Base-by-base conservation (phyloP, 495 filamentous ascomycete species). In the Penicillium cinerascens region DNA sequence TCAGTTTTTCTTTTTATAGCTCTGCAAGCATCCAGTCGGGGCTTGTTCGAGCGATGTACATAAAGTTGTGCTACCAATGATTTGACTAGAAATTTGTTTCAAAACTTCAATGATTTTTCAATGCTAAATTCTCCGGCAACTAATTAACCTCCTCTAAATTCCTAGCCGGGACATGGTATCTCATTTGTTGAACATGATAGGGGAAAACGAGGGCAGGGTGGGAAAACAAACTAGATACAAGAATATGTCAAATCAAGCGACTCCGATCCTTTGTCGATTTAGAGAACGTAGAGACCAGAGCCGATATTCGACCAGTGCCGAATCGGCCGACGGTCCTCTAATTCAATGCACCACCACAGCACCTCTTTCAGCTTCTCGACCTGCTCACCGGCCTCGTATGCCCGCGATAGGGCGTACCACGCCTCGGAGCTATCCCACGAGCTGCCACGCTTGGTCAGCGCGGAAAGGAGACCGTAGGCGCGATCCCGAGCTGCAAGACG, bases 361-460 rank as follows among this genome's bases (percentile, higher is more conserved):
- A 86, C 80, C 45, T 82, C 77, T 61, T 90, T 91, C 41, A 93
- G 84, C 64, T 91, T 95, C 40, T 91, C 87, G 6, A 82, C 65
- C 74, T 97, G 87, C 6, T 87, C 87, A 45, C 87, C 85, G 49
- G 85, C 82, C 70, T 97, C 92, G 58, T 95, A 88, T 41, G 85
- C 90, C 54, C 88, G 74, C 1, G 93, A 89, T 15, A 98, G 79
- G 9, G 85, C 83, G 60, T 87, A 91, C 93, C 93, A 98, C 17
- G 92, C 93, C 64, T 96, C 93, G n/a, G 85, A 83, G 60, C 85
- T 81, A 66, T 96, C 89, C 95, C 95, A 97, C 5, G 91, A 92
- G 23, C 71, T 76, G n/a, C 91, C 91, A 3, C 88, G 79, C 70
- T 88, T 92, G 2, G 90, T 96, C 48, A 97, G 76, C 2, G 80